Evolutionary conservation across 2,329 filamentous ascomycete genomes (phyloP), one percentile per base, ranked within the genome.

Genomic region (Aspergillus terreus): DNA sequence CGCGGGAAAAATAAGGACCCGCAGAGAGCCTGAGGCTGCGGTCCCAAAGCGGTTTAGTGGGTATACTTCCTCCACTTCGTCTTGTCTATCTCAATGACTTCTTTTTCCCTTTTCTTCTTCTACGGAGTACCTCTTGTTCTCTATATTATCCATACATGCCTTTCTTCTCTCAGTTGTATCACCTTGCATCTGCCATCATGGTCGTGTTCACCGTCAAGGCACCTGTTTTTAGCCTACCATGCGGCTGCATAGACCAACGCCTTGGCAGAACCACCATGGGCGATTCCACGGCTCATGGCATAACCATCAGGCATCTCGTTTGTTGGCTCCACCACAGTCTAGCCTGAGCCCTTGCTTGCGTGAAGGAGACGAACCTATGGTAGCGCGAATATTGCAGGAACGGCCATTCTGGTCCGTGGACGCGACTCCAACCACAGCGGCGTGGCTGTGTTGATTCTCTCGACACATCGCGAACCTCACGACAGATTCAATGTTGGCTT

Each of bases 351-450:
- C 40, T 42, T 17, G 19, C 40, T 12, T 17, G n/a, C 15, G 19
- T 38, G 35, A n/a, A 38, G 35, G 35, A 23, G 12, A 17, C n/a
- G 15, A 38, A 15, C 9, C 46, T 35, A 47, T 47, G 46, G 35
- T 41, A 41, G 35, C 35, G 46, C n/a, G 17, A 14, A 21, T 12
- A 40, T 25, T 41, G 46, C 46, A 47, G 46, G 46, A 47, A 47
- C 46, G 27, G 33, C 27, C 2, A 12, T 30, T 27, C 25, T 30
- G 27, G 27, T 30, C 27, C 27, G 6, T 9, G 27, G 27, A 30
- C 10, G 27, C 27, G 27, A 30, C 27, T 30, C 23, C 23, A 6
- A 23, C 23, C 5, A 23, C 5, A 6, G 23, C 6, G 23, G 23
- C 23, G 7, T 30, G 27, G 27, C 7, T 30, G 3, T 30, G 27